Percentiles rank a stretch among this genome's conserved stretches.
Conservation (phyloP, 139 green algal species). For the Chlamydomonas schloesseri region DNA sequence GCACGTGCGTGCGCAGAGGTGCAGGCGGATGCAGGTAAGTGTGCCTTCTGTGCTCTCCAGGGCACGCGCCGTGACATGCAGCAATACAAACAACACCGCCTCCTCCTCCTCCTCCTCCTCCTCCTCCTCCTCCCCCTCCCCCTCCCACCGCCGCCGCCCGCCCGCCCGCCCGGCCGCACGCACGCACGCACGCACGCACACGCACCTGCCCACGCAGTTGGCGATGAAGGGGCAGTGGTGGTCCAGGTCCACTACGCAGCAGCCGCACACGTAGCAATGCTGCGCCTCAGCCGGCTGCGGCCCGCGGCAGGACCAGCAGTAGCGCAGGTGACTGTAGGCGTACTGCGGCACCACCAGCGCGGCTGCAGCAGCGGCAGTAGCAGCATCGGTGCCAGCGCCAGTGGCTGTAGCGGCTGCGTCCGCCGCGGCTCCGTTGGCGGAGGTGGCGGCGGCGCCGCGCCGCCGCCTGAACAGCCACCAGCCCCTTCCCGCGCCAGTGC, state of each 20-base stretch:
- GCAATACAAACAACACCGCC: too few species aligned
- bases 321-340: slow-evolving; percentile 27
- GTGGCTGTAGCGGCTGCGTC: too few species aligned
- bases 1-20: not conserved
- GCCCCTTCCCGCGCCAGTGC: too few species aligned
- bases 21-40: not conserved
- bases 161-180: too few species aligned
- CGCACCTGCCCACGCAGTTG: slow-evolving; percentile 45
- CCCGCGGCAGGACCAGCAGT: slow-evolving; percentile 52
- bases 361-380: not conserved
- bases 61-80: too few species aligned
- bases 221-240: slow-evolving; percentile 67
- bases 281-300: slow-evolving; percentile 51
- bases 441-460: too few species aligned
- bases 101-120: too few species aligned
- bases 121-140: too few species aligned
- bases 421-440: too few species aligned
- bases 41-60: not conserved
- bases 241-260: slow-evolving; percentile 67
- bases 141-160: too few species aligned
- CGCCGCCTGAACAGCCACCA: too few species aligned
- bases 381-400: not conserved
- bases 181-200: too few species aligned
- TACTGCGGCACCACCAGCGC: not conserved
- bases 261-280: slow-evolving; percentile 65